Percentiles rank a stretch among this genome's conserved stretches.
Conservation (phyloP, 352 stramenopile species). For the Blastocystis sp. region DNA sequence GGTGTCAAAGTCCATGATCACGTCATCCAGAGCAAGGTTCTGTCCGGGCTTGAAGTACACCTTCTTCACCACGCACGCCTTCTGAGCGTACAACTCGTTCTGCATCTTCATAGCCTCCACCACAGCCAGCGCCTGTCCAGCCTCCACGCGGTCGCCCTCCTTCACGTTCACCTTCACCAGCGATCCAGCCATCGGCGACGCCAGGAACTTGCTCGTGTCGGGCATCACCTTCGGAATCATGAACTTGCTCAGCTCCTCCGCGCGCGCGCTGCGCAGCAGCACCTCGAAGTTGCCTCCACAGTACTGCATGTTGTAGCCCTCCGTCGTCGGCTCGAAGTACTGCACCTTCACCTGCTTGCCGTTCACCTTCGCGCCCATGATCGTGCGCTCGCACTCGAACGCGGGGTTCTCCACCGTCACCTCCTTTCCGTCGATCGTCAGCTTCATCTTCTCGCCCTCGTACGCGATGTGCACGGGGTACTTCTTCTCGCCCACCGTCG, state of each 20-base stretch:
- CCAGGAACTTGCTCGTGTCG: conserved; percentile 18
- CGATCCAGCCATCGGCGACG: conserved; percentile 25
- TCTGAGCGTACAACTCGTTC: conserved; percentile 82
- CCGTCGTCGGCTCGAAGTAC: conserved; percentile 65
- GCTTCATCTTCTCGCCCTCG: neutral
- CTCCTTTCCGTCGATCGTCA: conserved; percentile 11
- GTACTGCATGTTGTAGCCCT: conserved; percentile 71
- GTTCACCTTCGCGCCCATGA: conserved; percentile 12
- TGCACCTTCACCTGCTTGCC: conserved; percentile 62
- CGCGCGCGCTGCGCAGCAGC: conserved; percentile 72
- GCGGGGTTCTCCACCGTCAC: conserved; percentile 2
- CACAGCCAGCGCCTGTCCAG: conserved; percentile 80
- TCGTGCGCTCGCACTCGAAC: neutral
- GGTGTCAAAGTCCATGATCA: conserved; percentile 77
- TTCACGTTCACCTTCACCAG: conserved; percentile 44
- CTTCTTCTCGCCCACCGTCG: conserved; percentile 1
- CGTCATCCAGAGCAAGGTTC: conserved; percentile 76
- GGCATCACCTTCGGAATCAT: conserved; percentile 21
- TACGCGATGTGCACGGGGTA: neutral
- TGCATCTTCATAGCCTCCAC: conserved; percentile 98
- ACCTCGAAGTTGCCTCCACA: conserved; percentile 76
- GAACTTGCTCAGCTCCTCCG: conserved; percentile 67
- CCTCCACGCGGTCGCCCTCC: conserved; percentile 61
- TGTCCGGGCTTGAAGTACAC: conserved; percentile 72
- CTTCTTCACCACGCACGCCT: conserved; percentile 72